Base-by-base conservation (phyloP, 495 filamentous ascomycete genomes). In the Apiosordaria backusii region DNA sequence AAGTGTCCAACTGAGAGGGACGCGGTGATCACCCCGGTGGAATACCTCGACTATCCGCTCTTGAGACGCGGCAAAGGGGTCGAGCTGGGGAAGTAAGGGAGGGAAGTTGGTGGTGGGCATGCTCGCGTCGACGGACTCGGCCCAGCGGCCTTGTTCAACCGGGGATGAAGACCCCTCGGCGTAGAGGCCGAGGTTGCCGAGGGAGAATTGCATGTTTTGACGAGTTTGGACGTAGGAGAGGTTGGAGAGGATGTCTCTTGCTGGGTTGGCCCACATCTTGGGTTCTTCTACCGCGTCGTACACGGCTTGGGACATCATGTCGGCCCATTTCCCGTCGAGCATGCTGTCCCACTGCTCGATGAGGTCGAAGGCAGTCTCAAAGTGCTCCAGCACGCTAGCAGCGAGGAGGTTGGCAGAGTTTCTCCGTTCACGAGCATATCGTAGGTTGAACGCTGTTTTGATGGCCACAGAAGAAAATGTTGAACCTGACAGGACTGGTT, bases 241-340 rank as follows among this genome's bases (percentile, higher is more conserved):
- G 9, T 75, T 78, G 16, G 85, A 81, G 21, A 84, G 72, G 0
- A 79, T 80, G 63, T 88, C 83, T 19, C 84, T 77, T 74, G 86
- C 84, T 4, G 86, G 80, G 63, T 83, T 83, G 61, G 86, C 84
- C 84, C 82, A 82, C 66, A 72, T 72, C 26, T 66, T 69, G 10
- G 70, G 64, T 63, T 78, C 74, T 35, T 73, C 71, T 27, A 79
- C 67, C 65, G 77, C 74, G n/a, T 78, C 76, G 65, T 77, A 76
- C 50, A 72, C 62, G 25, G 74, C 63, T 57, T 76, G 74, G n/a
- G 68, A 68, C 73, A 88, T 82, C 71, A 90, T 86, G 70, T 87
- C 81, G 58, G 82, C 84, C 87, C 88, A 90, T 71, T 88, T 89
- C 0, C 87, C 87, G 60, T 74, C 74, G 1, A 86, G 66, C 18